Base-by-base conservation (phyloP, 73 alveolate genomes). In the Paramecium octaurelia region DNA sequence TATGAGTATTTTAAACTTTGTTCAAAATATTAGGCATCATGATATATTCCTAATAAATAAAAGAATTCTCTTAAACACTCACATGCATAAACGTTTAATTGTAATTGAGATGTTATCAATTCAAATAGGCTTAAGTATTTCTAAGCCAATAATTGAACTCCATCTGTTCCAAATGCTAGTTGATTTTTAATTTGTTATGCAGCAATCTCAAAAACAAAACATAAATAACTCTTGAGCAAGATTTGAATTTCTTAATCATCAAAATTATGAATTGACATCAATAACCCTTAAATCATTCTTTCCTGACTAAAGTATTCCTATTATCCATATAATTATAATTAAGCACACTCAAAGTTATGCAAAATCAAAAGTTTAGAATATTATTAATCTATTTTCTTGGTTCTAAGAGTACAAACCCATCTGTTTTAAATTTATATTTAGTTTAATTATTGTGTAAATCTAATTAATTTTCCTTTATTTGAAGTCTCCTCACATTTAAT, bases 31-130 rank as follows among this genome's bases (percentile, higher is more conserved):
- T 80, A 21, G 8, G 16, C 34, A 44, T 80, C 70, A 14, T 23
- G n/a, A 42, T 31, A 44, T 14, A 80, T 43, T 80, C 91, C 91
- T 44, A 48, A 80, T 31, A 42, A 44, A 35, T 80, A 80, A 48
- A 42, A 80, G 48, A 80, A 80, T 23, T 80, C 91, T 80, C 91
- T 80, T 35, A 80, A 23, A 46, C 91, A 80, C 4, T 80, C 91
- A 43, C 57, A 23, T 43, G 91, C 57, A 48, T 80, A 80, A 2
- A 46, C 57, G 24, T 80, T 80, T 31, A 31, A 31, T 24, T 80
- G 21, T 20, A 80, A 2, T 23, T 43, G 14, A 12, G 43, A 1
- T 44, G 14, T 20, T 11, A 80, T 48, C 38, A 44, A 31, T 8
- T 40, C 29, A 80, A 44, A 80, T 18, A 80, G 24, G 5, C 10